These are phyloP conservation scores for Rhodotorula sp. DNA, from an alignment of 1,284 basidiomycete species.

Conservation along the genomic window DNA sequence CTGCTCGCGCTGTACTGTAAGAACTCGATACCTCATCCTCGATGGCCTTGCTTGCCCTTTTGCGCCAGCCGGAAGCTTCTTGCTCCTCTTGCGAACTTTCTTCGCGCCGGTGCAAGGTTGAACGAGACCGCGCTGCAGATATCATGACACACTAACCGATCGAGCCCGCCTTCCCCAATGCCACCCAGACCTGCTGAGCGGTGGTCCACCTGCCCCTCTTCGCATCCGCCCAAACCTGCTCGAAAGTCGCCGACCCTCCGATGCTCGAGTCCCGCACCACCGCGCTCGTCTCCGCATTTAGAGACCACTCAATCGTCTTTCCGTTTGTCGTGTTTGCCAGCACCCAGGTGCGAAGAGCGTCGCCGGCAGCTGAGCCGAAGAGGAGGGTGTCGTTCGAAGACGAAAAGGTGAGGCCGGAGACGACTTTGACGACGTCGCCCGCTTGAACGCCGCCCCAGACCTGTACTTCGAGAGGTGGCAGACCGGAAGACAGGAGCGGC, in stretches of 20 bases:
- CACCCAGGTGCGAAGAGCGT: conserved; percentile 1
- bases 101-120: background rate
- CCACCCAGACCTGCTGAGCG: background rate
- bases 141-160: too few species aligned
- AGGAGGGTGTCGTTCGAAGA: background rate
- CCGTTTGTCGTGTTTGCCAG: background rate
- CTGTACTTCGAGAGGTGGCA: conserved; percentile 27
- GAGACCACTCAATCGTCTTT: background rate
- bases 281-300: background rate
- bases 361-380: background rate
- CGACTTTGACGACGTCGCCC: conserved; percentile 6
- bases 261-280: background rate
- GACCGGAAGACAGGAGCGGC: background rate
- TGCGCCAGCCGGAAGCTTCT: too few species aligned
- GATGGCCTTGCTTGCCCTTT: background rate
- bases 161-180: background rate
- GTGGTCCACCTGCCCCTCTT: background rate
- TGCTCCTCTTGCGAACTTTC: too few species aligned
- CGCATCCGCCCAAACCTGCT: conserved; percentile 10
- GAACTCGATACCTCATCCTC: too few species aligned
- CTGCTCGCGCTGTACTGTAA: background rate
- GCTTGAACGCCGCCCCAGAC: conserved; percentile 32
- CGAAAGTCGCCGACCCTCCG: background rate
- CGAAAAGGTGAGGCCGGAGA: background rate
- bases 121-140: too few species aligned